Evolutionary conservation across 345 rosid genomes (phyloP).

Genomic region (Orychophragmus violaceus): DNA sequence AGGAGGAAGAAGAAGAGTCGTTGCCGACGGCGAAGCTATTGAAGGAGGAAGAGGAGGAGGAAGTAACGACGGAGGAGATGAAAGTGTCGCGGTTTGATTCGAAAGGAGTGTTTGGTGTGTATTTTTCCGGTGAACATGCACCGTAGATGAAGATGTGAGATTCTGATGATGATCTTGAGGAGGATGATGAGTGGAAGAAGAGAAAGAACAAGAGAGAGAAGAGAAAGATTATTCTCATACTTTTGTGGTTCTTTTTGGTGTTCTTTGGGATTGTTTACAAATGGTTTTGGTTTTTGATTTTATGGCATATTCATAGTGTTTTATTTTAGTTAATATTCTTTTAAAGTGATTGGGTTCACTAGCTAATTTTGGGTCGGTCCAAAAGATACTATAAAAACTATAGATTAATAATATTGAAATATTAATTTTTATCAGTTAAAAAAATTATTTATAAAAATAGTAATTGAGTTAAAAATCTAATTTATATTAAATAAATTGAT

Average conservation of each 20-base stretch:
- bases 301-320: background rate
- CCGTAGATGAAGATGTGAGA: slow-evolving; percentile 57
- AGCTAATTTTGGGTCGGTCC: background rate
- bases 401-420: too few species aligned
- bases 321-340: background rate
- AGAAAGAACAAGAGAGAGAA: slow-evolving; percentile 14
- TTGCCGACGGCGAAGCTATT: slow-evolving; percentile 54
- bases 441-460: too few species aligned
- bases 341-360: background rate
- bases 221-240: slow-evolving; percentile 10
- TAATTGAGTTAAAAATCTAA: too few species aligned
- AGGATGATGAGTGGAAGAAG: slow-evolving; percentile 18
- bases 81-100: slow-evolving; percentile 58
- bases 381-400: too few species aligned
- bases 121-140: slow-evolving; percentile 72
- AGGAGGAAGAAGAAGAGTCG: slow-evolving; percentile 41
- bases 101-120: slow-evolving; percentile 20
- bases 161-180: slow-evolving; percentile 35
- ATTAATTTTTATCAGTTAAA: too few species aligned
- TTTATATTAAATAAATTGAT: too few species aligned
- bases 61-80: slow-evolving; percentile 55
- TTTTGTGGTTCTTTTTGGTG: slow-evolving; percentile 21
- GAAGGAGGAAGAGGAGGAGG: slow-evolving; percentile 21
- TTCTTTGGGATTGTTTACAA: slow-evolving; percentile 7
- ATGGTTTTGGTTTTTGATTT: background rate